phyloP scores from a whole-genome alignment of 148 eudicot genomes.

The Rhododendron kiyosumense region DNA sequence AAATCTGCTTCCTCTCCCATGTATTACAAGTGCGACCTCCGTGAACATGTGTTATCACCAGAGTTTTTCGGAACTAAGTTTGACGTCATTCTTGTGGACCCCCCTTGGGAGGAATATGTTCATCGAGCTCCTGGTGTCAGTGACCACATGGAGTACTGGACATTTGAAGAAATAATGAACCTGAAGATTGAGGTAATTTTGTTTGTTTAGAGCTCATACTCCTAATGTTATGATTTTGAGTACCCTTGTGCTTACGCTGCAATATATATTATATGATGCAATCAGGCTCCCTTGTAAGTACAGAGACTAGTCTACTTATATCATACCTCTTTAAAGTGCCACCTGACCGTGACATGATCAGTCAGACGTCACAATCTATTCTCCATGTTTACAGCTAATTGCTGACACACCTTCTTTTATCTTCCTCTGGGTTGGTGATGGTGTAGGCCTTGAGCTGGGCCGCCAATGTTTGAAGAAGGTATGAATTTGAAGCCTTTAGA shows the following conservation, averaged over 20 bases:
- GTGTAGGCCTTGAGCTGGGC: constrained; percentile 95
- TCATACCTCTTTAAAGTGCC: neutral
- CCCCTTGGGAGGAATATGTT: constrained; percentile 99
- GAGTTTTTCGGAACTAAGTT: constrained; percentile 93
- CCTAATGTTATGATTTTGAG: neutral
- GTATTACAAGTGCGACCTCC: constrained; percentile 82
- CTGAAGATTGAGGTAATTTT: constrained; percentile 85
- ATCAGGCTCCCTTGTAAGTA: neutral
- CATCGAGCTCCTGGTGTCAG: constrained; percentile 98
- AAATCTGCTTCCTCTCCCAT: constrained; percentile 77
- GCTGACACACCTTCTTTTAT: constrained; percentile 98
- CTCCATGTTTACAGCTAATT: constrained; percentile 54
- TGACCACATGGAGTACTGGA: constrained; percentile 91
- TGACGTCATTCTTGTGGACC: constrained; percentile 95
- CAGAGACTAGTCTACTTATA: neutral
- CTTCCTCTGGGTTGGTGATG: constrained; percentile 99
- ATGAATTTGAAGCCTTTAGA: neutral
- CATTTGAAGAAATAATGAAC: constrained; percentile 89
- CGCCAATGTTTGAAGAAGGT: constrained; percentile 97
- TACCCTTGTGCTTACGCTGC: neutral
- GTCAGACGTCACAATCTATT: neutral
- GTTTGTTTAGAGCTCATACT: neutral
- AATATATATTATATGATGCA: neutral
- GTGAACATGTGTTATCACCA: constrained; percentile 68
- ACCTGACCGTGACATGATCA: neutral